A percentile compares a stretch with the other conserved stretches of the same genome.
Conservation (phyloP, 1,139 yeast species). For the Trichomonascaceae sp. region DNA sequence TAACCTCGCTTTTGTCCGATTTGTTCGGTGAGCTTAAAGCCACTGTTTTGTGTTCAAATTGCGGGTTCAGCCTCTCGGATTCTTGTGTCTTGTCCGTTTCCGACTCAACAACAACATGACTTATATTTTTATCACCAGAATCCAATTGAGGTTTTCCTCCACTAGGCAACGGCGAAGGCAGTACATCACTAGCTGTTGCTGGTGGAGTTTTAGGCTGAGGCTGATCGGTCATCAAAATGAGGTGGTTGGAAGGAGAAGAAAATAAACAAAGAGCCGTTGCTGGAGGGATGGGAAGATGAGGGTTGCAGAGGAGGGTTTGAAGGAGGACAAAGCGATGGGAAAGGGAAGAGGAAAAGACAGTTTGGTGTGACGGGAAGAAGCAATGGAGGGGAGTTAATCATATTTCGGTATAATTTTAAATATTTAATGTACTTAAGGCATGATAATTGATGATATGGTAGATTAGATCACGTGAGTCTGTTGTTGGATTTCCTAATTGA, state of each 20-base stretch:
- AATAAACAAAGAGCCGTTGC: slow-evolving; percentile 7
- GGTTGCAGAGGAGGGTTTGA: neutral
- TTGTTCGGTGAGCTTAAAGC: neutral
- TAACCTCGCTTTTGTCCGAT: neutral
- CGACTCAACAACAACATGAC: slow-evolving; percentile 1
- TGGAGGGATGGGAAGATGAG: neutral
- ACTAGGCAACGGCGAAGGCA: slow-evolving; percentile 7
- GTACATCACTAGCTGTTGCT: slow-evolving; percentile 1
- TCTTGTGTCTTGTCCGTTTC: neutral
- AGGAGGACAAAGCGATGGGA: neutral
- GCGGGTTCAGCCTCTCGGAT: neutral
- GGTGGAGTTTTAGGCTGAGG: slow-evolving; percentile 8
- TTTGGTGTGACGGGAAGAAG: neutral
- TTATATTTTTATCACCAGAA: neutral
- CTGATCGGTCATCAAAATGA: neutral
- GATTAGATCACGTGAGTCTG: no score
- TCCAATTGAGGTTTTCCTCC: neutral
- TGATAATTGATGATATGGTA: no score
- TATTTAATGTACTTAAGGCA: neutral
- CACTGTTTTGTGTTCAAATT: neutral
- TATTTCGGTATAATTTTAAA: neutral
- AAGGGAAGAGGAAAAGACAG: neutral
- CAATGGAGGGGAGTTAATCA: neutral
- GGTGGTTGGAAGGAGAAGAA: slow-evolving; percentile 1
- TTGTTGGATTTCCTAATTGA: no score